Evolutionary conservation across 164 flowering plant species (phyloP).

Genomic region (Magnolia kwangsiensis): DNA sequence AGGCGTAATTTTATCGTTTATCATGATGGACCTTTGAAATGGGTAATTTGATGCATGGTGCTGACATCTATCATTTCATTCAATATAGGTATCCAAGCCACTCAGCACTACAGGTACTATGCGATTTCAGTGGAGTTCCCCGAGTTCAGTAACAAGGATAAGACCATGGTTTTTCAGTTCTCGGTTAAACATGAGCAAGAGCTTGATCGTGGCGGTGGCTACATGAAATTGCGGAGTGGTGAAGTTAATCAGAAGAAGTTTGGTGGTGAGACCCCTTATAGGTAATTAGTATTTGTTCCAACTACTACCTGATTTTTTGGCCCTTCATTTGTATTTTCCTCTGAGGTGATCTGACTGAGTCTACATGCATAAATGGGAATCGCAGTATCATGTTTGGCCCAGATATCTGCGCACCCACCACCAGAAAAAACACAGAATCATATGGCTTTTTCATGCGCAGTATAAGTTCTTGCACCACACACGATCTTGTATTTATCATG

Average conservation of each 20-base stretch:
- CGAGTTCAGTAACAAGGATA: conserved; percentile 87
- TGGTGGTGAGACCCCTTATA: conserved; percentile 95
- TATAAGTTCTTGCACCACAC: too few species aligned
- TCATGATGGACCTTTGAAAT: too few species aligned
- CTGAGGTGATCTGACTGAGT: background rate
- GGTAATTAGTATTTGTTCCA: conserved; percentile 30
- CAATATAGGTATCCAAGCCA: conserved; percentile 76
- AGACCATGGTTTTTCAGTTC: conserved; percentile 88
- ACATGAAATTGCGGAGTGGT: conserved; percentile 90
- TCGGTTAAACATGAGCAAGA: conserved; percentile 92
- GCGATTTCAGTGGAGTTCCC: conserved; percentile 91
- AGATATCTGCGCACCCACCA: conserved; percentile 87
- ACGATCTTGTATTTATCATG: too few species aligned
- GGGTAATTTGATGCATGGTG: background rate
- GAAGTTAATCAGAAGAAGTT: conserved; percentile 85
- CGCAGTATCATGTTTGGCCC: conserved; percentile 99
- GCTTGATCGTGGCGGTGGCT: conserved; percentile 98
- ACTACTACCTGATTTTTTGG: background rate
- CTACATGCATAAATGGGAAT: conserved; percentile 1
- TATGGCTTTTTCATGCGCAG: too few species aligned
- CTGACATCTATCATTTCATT: background rate
- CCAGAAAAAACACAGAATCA: too few species aligned
- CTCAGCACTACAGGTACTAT: conserved; percentile 85
- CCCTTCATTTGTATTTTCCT: background rate
- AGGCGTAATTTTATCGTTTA: too few species aligned